phyloP scores from a whole-genome alignment of 257 asterid genomes.

The Voacanga thouarsii region DNA sequence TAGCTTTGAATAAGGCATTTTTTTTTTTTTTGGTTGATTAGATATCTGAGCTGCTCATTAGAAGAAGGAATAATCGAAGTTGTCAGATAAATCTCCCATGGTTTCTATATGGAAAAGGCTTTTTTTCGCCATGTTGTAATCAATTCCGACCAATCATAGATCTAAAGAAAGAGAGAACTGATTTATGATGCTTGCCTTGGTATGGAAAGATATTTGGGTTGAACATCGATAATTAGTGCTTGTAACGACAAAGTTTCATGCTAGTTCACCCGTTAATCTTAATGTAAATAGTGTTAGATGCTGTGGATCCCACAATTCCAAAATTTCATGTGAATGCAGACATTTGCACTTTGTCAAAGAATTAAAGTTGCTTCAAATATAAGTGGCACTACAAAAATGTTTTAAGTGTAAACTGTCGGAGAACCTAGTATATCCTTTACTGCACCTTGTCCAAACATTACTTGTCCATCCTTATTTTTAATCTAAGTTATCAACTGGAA shows the following conservation, averaged over 20 bases:
- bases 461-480: not conserved
- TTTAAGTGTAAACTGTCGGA: not conserved
- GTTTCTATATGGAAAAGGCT: not conserved
- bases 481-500: not conserved
- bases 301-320: not conserved
- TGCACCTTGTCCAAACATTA: not conserved
- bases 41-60: not conserved
- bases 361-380: not conserved
- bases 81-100: not conserved
- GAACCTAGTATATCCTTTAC: not conserved
- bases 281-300: not conserved
- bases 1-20: too few species aligned
- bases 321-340: not conserved
- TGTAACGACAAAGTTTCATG: not conserved
- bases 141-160: not conserved
- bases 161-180: not conserved
- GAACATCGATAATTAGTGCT: not conserved
- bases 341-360: not conserved
- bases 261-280: not conserved
- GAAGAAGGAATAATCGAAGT: not conserved
- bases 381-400: not conserved
- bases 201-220: not conserved
- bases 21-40: not conserved
- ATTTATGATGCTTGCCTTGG: not conserved
- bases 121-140: not conserved